Evolutionary conservation across 768 basidiomycete genomes (phyloP).

Genomic region (Nevesoporus exiguus): DNA sequence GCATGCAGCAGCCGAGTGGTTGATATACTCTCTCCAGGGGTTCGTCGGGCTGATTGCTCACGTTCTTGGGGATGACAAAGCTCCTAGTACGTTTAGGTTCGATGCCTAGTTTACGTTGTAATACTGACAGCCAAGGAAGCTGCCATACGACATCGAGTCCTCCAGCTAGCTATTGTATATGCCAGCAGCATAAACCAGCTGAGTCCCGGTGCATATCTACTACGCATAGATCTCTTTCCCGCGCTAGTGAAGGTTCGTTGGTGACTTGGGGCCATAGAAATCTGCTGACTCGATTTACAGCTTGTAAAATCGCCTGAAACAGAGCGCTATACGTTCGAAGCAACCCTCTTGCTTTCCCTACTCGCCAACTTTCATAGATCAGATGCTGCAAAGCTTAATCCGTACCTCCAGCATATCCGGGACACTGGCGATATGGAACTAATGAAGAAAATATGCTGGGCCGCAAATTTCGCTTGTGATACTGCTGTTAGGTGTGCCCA

Average conservation of each 20-base stretch:
- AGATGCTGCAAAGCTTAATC: conserved; percentile 66
- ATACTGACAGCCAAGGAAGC: conserved; percentile 32
- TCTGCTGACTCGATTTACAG: conserved; percentile 30
- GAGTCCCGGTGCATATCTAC: conserved; percentile 70
- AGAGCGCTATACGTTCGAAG: conserved; percentile 56
- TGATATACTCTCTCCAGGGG: conserved; percentile 35
- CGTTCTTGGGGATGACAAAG: conserved; percentile 42
- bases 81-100: conserved; percentile 32
- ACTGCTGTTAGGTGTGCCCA: conserved; percentile 45
- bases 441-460: conserved; percentile 58
- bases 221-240: conserved; percentile 59
- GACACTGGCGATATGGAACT: conserved; percentile 46
- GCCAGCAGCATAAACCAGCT: conserved; percentile 58
- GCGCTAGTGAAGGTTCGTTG: conserved; percentile 45
- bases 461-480: conserved; percentile 49
- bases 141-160: conserved; percentile 45
- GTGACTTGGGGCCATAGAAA: not conserved
- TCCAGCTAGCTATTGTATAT: conserved; percentile 57
- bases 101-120: not conserved
- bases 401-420: conserved; percentile 53
- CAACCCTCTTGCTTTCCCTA: conserved; percentile 54
- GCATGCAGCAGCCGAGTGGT: not conserved
- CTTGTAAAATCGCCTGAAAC: conserved; percentile 55
- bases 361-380: conserved; percentile 73
- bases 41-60: conserved; percentile 47